A percentile compares a stretch with the other conserved stretches of the same genome.
Conservation (phyloP, 192 early-diverging fungal genomes). For the Coemansia sp. region DNA sequence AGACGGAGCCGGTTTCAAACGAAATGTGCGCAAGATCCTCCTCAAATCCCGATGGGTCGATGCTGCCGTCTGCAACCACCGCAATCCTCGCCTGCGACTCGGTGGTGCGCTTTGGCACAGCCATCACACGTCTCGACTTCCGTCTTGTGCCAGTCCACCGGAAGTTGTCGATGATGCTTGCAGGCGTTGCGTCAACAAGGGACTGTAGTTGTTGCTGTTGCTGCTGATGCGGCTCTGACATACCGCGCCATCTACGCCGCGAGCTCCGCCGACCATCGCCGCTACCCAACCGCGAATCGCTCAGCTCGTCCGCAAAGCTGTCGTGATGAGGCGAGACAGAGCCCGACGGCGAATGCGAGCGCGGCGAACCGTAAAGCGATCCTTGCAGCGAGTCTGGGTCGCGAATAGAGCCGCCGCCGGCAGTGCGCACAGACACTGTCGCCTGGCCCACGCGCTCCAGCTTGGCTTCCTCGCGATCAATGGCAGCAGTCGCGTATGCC, state of each 20-base stretch:
- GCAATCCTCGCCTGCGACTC: conserved; percentile 30
- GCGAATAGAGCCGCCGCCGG: not conserved
- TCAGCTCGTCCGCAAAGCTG: conserved; percentile 27
- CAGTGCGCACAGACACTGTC: conserved; percentile 11
- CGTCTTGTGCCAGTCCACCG: conserved; percentile 28
- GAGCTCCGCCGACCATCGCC: conserved; percentile 33
- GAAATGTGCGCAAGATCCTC: conserved; percentile 27
- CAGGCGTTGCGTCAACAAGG: conserved; percentile 15
- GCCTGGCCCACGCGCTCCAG: conserved; percentile 41
- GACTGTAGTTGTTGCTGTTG: not conserved
- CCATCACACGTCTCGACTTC: conserved; percentile 11
- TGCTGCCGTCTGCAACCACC: conserved; percentile 35
- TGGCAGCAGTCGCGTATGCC: conserved; percentile 66
- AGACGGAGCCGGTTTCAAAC: conserved; percentile 7
- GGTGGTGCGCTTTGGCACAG: conserved; percentile 23
- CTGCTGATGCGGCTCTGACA: conserved; percentile 4
- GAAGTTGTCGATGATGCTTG: conserved; percentile 41
- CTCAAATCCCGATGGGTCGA: conserved; percentile 35
- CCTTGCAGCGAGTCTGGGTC: conserved; percentile 19
- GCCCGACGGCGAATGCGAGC: conserved; percentile 19
- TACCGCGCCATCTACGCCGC: conserved; percentile 39
- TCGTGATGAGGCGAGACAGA: conserved; percentile 26
- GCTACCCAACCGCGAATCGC: conserved; percentile 22
- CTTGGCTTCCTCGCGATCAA: conserved; percentile 63
- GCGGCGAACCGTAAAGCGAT: conserved; percentile 13